These are phyloP conservation scores for Mycena venus DNA, from an alignment of 768 basidiomycete species.

Conservation along the genomic window DNA sequence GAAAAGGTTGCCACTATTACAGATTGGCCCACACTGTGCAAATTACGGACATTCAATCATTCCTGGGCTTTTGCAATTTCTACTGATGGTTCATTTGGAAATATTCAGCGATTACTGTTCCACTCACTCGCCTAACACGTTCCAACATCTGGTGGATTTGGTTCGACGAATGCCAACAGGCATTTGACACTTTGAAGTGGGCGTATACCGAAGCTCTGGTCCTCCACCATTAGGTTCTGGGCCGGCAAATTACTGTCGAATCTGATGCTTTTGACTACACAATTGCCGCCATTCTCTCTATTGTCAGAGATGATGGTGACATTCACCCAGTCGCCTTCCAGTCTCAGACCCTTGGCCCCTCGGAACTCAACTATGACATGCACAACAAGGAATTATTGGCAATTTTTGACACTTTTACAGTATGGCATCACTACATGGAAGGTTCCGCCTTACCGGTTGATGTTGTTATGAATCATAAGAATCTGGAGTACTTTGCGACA, in stretches of 20 bases:
- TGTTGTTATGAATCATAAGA: conserved; percentile 52
- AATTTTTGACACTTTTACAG: conserved; percentile 58
- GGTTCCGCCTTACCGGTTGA: conserved; percentile 33
- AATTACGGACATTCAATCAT: not conserved
- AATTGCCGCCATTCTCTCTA: conserved; percentile 21
- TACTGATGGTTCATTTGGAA: conserved; percentile 9
- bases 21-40: not conserved
- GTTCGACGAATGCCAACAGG: not conserved
- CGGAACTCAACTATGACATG: conserved; percentile 57
- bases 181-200: conserved; percentile 32
- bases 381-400: conserved; percentile 63
- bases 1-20: not conserved
- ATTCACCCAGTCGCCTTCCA: conserved; percentile 29
- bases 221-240: too few relatives aligned
- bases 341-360: conserved; percentile 6
- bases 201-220: conserved; percentile 34
- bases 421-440: conserved; percentile 45
- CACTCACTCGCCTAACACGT: too few relatives aligned
- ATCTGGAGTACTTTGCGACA: conserved; percentile 52
- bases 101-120: conserved; percentile 37
- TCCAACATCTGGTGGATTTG: too few relatives aligned
- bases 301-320: conserved; percentile 3
- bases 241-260: too few relatives aligned
- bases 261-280: conserved; percentile 32
- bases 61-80: conserved; percentile 2